Evolutionary conservation across 2,329 filamentous ascomycete genomes (phyloP).

Genomic region (Alternaria burnsii): DNA sequence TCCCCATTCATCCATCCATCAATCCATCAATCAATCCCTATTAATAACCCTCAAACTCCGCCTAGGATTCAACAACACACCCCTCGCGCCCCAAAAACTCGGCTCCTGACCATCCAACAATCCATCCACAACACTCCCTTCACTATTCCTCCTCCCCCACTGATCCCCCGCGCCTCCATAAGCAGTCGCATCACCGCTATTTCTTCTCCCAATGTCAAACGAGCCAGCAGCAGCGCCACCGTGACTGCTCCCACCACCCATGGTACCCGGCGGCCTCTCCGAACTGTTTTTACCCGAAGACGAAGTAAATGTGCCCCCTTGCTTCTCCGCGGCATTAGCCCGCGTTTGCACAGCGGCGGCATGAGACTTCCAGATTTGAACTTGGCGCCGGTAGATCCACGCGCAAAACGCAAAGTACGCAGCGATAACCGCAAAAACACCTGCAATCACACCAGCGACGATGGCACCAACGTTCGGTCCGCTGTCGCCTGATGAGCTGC

Average conservation of each 20-base stretch:
- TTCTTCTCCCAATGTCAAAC: conserved; percentile 28
- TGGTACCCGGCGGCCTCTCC: conserved; percentile 31
- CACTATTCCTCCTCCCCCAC: conserved; percentile 50
- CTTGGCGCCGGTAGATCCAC: conserved; percentile 76
- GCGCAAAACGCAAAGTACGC: conserved; percentile 74
- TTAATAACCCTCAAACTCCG: conserved; percentile 76
- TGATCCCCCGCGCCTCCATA: conserved; percentile 35
- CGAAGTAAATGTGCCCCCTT: conserved; percentile 36
- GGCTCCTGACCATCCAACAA: conserved; percentile 71
- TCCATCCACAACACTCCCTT: conserved; percentile 64
- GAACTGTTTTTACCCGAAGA: conserved; percentile 32
- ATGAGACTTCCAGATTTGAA: conserved; percentile 74
- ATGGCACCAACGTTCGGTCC: conserved; percentile 64
- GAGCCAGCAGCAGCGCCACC: conserved; percentile 27
- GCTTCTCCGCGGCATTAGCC: conserved; percentile 51
- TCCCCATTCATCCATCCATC: background rate
- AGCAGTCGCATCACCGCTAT: conserved; percentile 21
- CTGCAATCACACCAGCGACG: conserved; percentile 69
- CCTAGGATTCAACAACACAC: conserved; percentile 72
- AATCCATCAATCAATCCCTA: conserved; percentile 50
- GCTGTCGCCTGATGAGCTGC: conserved; percentile 24
- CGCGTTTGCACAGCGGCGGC: conserved; percentile 71
- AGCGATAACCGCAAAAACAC: conserved; percentile 68
- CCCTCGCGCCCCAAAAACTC: conserved; percentile 69
- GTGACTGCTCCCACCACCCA: conserved; percentile 22